phyloP scores from a whole-genome alignment of 2,329 filamentous ascomycete genomes.

The Huntiella bhutanensis region DNA sequence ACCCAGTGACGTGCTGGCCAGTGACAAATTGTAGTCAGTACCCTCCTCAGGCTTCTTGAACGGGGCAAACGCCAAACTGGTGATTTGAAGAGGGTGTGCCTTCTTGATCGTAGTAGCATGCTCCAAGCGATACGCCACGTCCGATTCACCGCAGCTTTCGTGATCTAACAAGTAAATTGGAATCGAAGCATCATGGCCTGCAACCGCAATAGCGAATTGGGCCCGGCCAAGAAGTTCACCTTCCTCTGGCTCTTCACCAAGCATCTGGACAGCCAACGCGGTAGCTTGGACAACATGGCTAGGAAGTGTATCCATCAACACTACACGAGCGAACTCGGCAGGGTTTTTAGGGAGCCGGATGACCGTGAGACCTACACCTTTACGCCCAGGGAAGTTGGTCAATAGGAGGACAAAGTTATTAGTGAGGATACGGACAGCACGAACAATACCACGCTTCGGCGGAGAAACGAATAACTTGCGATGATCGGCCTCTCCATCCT shows the following conservation, averaged over 20 bases:
- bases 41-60: conserved; percentile 25
- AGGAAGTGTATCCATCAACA: conserved; percentile 8
- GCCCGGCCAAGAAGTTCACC: conserved; percentile 34
- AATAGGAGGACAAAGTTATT: conserved; percentile 37
- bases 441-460: conserved; percentile 29
- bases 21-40: conserved; percentile 25
- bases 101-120: conserved; percentile 33
- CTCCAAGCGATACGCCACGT: conserved; percentile 32
- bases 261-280: conserved; percentile 55
- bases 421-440: conserved; percentile 39
- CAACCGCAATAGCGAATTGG: conserved; percentile 66
- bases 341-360: conserved; percentile 28
- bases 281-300: conserved; percentile 45
- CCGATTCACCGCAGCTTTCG: conserved; percentile 25
- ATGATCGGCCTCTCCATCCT: conserved; percentile 23
- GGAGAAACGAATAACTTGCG: conserved; percentile 31
- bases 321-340: conserved; percentile 12
- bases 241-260: conserved; percentile 27
- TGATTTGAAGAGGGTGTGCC: conserved; percentile 39
- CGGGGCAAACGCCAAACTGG: conserved; percentile 35
- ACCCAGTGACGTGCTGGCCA: conserved; percentile 65
- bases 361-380: conserved; percentile 37
- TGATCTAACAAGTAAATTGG: conserved; percentile 63
- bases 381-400: conserved; percentile 38
- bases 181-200: conserved; percentile 62